These are phyloP conservation scores for Ceriops tagal DNA, from an alignment of 345 rosid genomes.

Conservation along the genomic window DNA sequence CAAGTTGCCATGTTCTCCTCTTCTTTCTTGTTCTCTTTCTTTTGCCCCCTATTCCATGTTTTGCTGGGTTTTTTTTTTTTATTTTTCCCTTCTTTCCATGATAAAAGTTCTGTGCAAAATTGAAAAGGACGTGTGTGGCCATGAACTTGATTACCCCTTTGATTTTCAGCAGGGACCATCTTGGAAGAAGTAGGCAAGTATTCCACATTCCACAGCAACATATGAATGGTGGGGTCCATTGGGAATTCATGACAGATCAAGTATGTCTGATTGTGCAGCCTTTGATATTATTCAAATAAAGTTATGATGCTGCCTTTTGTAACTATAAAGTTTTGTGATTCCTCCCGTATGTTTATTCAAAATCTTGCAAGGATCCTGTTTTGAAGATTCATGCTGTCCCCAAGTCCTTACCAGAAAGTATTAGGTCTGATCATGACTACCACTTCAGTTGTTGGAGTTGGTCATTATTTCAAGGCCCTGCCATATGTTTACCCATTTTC, in stretches of 20 bases:
- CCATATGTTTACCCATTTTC: neutral
- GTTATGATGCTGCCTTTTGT: constrained; percentile 1
- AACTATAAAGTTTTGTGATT: neutral
- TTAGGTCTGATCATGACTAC: constrained; percentile 20
- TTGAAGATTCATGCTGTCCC: constrained; percentile 29
- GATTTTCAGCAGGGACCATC: constrained; percentile 1
- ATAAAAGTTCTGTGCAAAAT: neutral
- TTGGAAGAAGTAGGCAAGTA: neutral
- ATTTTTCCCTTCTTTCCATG: neutral
- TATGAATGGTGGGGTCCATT: neutral
- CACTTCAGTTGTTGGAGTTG: neutral
- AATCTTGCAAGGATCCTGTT: constrained; percentile 16
- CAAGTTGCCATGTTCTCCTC: too few relatives aligned
- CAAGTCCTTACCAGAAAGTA: constrained; percentile 5
- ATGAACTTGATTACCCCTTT: neutral
- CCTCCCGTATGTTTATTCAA: constrained; percentile 1
- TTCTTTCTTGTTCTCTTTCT: too few relatives aligned
- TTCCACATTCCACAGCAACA: neutral
- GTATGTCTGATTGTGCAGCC: constrained; percentile 3
- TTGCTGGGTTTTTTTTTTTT: neutral
- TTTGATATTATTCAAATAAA: neutral
- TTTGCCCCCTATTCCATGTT: neutral
- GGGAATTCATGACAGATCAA: neutral
- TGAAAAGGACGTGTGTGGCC: neutral
- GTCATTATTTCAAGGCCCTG: neutral